Percentiles rank a stretch among this genome's conserved stretches.
Conservation (phyloP, 2,329 filamentous ascomycete genomes). For the Phaeosphaeriaceae sp. region DNA sequence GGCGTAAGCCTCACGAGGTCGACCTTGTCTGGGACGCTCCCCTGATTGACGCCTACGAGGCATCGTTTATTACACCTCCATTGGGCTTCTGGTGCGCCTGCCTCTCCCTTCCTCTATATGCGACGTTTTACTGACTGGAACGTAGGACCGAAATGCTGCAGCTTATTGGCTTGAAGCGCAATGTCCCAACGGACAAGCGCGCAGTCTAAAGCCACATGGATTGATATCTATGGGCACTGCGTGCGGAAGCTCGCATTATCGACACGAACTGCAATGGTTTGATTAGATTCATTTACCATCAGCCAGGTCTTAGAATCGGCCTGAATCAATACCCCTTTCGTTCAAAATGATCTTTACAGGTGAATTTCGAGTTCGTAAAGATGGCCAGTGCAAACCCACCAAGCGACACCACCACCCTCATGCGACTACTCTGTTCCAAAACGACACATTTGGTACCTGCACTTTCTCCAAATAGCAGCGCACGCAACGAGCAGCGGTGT, state of each 20-base stretch:
- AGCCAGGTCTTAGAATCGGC: neutral
- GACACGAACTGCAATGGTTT: slow-evolving; percentile 14
- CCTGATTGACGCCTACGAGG: slow-evolving; percentile 48
- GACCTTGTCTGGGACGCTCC: slow-evolving; percentile 54
- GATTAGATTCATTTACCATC: slow-evolving; percentile 12
- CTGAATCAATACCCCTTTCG: slow-evolving; percentile 25
- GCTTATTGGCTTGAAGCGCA: slow-evolving; percentile 40
- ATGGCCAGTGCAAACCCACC: neutral
- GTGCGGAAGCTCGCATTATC: neutral
- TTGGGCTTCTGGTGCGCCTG: slow-evolving; percentile 26
- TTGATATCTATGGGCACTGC: neutral
- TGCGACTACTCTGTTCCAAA: neutral
- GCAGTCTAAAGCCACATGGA: slow-evolving; percentile 19
- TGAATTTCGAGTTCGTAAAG: neutral
- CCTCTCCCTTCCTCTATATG: neutral
- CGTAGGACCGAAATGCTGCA: slow-evolving; percentile 45
- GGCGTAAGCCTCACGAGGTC: slow-evolving; percentile 57
- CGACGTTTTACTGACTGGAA: slow-evolving; percentile 16
- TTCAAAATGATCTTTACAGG: neutral
- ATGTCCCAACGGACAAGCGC: slow-evolving; percentile 39
- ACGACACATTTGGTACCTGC: too few species aligned
- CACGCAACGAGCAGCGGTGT: too few species aligned
- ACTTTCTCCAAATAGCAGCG: too few species aligned
- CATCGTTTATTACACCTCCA: slow-evolving; percentile 51
- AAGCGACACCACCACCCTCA: neutral